Percentiles rank a stretch among this genome's conserved stretches.
Conservation (phyloP, 495 filamentous ascomycete genomes). For the Xylaria longipes region DNA sequence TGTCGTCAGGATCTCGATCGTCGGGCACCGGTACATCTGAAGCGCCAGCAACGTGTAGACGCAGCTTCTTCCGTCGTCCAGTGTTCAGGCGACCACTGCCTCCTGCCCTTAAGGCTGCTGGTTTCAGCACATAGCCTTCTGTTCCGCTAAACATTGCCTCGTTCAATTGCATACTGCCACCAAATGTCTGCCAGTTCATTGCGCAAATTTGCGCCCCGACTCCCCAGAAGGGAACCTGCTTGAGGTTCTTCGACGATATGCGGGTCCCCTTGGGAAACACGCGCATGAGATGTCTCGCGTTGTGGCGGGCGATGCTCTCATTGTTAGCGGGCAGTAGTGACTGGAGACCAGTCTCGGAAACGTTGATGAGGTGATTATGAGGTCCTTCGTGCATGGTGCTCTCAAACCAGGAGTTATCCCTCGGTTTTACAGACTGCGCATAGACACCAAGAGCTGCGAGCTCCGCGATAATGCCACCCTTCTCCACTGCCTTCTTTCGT, state of each 20-base stretch:
- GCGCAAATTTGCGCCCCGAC: slow-evolving; percentile 62
- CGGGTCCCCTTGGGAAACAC: slow-evolving; percentile 64
- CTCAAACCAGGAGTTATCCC: slow-evolving; percentile 59
- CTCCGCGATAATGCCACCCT: slow-evolving; percentile 56
- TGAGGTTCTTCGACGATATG: slow-evolving; percentile 60
- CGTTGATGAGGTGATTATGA: slow-evolving; percentile 63
- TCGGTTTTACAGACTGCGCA: slow-evolving; percentile 62
- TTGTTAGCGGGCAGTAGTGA: slow-evolving; percentile 43
- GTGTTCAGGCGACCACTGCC: slow-evolving; percentile 49
- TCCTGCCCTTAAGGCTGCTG: slow-evolving; percentile 52
- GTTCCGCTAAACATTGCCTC: slow-evolving; percentile 61
- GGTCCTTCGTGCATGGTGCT: slow-evolving; percentile 49
- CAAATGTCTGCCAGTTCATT: slow-evolving; percentile 65
- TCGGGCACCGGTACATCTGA: slow-evolving; percentile 54
- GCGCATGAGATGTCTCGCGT: slow-evolving; percentile 59
- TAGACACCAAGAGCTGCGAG: slow-evolving; percentile 62
- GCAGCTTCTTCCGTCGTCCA: slow-evolving; percentile 43
- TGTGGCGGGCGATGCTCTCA: slow-evolving; percentile 54
- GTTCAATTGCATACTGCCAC: slow-evolving; percentile 60
- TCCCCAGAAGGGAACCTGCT: slow-evolving; percentile 58
- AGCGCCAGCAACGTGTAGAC: slow-evolving; percentile 56
- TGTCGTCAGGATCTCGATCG: slow-evolving; percentile 42
- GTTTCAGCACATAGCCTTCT: slow-evolving; percentile 62
- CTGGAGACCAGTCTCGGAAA: slow-evolving; percentile 57
- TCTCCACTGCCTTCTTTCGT: slow-evolving; percentile 44